phyloP scores from a whole-genome alignment of 306 rosid genomes.

The Pterocarpus santalinus region DNA sequence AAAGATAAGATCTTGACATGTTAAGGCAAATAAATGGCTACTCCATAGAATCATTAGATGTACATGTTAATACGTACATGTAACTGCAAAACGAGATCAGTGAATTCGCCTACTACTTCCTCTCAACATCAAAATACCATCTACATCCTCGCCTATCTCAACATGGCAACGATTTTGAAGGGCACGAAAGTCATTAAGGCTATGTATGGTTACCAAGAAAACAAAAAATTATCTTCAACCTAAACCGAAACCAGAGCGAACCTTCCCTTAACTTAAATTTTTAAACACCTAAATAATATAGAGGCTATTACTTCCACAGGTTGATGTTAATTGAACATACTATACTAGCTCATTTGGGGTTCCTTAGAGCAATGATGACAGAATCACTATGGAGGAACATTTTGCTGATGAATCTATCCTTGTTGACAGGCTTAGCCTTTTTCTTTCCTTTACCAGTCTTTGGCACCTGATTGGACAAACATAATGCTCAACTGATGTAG shows the following conservation, averaged over 20 bases:
- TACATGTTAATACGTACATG: too few species aligned
- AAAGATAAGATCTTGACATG: too few species aligned
- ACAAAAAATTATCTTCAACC: too few species aligned
- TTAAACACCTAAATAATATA: neutral
- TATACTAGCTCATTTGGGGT: conserved; percentile 72
- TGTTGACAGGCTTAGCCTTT: conserved; percentile 90
- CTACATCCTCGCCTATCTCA: neutral
- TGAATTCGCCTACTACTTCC: too few species aligned
- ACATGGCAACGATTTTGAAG: conserved; percentile 5
- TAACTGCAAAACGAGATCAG: too few species aligned
- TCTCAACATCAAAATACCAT: too few species aligned
- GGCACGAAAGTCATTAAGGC: conserved; percentile 6
- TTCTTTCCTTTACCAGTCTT: conserved; percentile 94
- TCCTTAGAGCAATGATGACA: conserved; percentile 90
- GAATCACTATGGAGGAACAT: conserved; percentile 93
- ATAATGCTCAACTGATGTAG: neutral
- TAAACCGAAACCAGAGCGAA: too few species aligned
- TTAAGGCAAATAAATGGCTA: too few species aligned
- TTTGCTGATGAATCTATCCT: conserved; percentile 92
- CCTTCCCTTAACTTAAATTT: too few species aligned
- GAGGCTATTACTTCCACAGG: conserved; percentile 3
- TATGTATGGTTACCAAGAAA: too few species aligned
- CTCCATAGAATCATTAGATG: too few species aligned
- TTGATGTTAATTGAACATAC: neutral
- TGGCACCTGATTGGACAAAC: conserved; percentile 63